Conservation (phyloP, 345 rosid species). For the Aquilaria yunnanensis region DNA sequence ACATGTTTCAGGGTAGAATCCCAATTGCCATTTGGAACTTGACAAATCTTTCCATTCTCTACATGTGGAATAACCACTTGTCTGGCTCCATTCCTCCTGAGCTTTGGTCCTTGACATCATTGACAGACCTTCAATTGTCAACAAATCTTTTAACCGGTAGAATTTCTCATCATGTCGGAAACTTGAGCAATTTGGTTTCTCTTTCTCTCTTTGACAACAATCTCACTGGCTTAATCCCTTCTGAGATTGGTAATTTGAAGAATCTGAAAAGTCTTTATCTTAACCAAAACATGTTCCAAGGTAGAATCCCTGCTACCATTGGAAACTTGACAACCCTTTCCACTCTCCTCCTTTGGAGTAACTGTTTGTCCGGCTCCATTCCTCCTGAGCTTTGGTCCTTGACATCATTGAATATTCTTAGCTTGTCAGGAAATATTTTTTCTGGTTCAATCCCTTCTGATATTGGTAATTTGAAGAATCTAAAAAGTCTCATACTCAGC, state of each 20-base stretch:
- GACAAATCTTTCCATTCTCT: too few relatives aligned
- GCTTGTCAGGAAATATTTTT: not conserved
- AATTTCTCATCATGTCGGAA: not conserved
- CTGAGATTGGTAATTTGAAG: slow-evolving; percentile 14
- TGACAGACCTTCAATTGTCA: not conserved
- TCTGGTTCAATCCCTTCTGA: too few relatives aligned
- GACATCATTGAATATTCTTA: not conserved
- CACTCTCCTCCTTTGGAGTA: slow-evolving; percentile 10
- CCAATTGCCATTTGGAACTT: too few relatives aligned
- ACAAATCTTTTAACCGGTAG: not conserved
- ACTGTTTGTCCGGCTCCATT: slow-evolving; percentile 14
- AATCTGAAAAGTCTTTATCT: too few relatives aligned
- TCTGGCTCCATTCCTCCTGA: too few relatives aligned
- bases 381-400: slow-evolving; percentile 5
- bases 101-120: too few relatives aligned
- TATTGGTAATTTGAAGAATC: too few relatives aligned
- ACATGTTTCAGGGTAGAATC: too few relatives aligned
- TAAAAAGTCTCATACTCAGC: not conserved
- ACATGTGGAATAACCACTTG: too few relatives aligned
- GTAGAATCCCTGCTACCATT: slow-evolving; percentile 6
- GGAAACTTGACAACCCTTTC: slow-evolving; percentile 15
- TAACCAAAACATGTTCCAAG: not conserved
- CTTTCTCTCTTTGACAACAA: slow-evolving; percentile 7
- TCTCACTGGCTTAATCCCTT: slow-evolving; percentile 17
- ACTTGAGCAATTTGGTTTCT: not conserved